Evolutionary conservation across 2,329 filamentous ascomycete genomes (phyloP), one percentile per base, ranked within the genome.

Genomic region (Plectosphaerella plurivora): DNA sequence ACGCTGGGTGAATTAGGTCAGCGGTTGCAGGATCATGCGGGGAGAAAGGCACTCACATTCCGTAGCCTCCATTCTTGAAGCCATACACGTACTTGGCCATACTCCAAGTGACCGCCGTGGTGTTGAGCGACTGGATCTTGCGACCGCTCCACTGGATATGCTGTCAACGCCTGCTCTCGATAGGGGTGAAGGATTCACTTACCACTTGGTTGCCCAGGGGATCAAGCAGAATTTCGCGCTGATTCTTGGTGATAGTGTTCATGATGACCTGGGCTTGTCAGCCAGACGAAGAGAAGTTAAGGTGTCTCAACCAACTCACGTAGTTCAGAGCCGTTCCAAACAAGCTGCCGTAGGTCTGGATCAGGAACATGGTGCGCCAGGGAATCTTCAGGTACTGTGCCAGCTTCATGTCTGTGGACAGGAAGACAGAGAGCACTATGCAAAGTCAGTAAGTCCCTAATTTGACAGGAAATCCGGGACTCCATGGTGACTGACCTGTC

Each of bases 361-460:
- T 75, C 66, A 79, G 74, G 67, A 88, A 88, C 72, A 87, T 84
- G 10, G 81, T 84, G 15, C 82, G 74, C 25, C 83, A 84, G 0
- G 85, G 84, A 12, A 83, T 81, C 65, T 83, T 84, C 83, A 89
- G 88, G 70, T 89, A 89, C 63, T 88, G 86, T 4, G 82, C 85
- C 46, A 87, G 82, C 61, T 88, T 88, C 55, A 88, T 73, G 61
- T 88, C 86, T 9, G 79, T 60, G 25, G 68, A 60, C 18, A 69
- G 58, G 41, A 60, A 58, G 33, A 65, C 58, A 12, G 64, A 68
- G 53, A 71, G 68, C 10, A 58, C 55, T 25, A 22, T 33, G 28
- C 11, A 10, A 33, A 4, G 28, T 33, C 28, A 33, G 28, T 33
- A 5, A 33, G 28, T 12, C 9, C 11, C 28, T 33, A 33, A 33